Percentiles rank a stretch among this genome's conserved stretches.
These are phyloP conservation scores for Gnomoniopsis sp. DNA, from an alignment of 2,329 filamentous ascomycete species.

Conservation along the genomic window DNA sequence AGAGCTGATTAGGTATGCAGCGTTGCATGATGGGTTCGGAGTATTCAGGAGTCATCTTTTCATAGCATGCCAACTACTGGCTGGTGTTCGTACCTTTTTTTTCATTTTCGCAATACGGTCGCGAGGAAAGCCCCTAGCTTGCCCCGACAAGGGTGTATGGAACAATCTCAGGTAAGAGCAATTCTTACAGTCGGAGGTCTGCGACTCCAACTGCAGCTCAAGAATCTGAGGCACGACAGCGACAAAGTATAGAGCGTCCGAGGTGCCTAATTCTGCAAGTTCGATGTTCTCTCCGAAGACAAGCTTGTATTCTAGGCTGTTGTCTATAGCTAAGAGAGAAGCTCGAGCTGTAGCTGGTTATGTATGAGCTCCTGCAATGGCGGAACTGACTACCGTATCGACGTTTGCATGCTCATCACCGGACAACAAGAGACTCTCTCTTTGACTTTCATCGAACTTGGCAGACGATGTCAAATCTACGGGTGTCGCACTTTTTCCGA, in stretches of 20 bases:
- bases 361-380: not conserved
- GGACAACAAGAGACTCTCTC: not conserved
- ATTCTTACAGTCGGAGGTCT: too few relatives aligned
- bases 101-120: too few relatives aligned
- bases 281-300: not conserved
- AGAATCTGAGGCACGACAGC: not conserved
- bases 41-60: not conserved
- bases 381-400: not conserved
- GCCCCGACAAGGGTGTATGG: too few relatives aligned
- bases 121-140: too few relatives aligned
- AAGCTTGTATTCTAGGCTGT: not conserved
- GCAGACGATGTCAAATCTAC: not conserved
- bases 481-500: not conserved
- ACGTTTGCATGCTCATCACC: not conserved
- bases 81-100: too few relatives aligned
- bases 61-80: not conserved
- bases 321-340: not conserved
- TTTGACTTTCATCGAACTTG: not conserved
- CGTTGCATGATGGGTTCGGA: conserved; percentile 6
- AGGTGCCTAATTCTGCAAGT: too few relatives aligned
- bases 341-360: not conserved
- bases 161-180: too few relatives aligned
- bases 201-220: too few relatives aligned
- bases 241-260: too few relatives aligned
- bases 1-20: conserved; percentile 14